phyloP scores from a whole-genome alignment of 2,329 filamentous ascomycete species.

The Penicillium concentricum region DNA sequence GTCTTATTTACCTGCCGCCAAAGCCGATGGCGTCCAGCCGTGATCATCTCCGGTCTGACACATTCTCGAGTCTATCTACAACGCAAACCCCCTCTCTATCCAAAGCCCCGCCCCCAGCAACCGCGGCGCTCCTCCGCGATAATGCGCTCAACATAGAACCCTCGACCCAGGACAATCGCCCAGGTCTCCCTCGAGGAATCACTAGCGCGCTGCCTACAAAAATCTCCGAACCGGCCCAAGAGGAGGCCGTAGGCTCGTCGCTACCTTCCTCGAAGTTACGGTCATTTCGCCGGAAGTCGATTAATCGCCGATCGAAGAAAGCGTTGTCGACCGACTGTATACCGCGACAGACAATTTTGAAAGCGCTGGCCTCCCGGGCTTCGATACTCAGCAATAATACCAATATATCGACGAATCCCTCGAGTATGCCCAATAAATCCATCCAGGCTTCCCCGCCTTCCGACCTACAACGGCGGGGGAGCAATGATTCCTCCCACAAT shows the following conservation, averaged over 20 bases:
- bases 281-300: conserved; percentile 35
- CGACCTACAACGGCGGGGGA: conserved; percentile 38
- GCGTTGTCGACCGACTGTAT: conserved; percentile 63
- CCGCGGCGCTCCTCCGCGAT: conserved; percentile 44
- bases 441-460: conserved; percentile 18
- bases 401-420: conserved; percentile 58
- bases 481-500: conserved; percentile 54
- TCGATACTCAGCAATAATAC: conserved; percentile 52
- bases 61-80: conserved; percentile 12
- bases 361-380: conserved; percentile 68
- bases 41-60: conserved; percentile 20
- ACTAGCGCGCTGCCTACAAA: conserved; percentile 17
- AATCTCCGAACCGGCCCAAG: conserved; percentile 21
- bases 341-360: conserved; percentile 78
- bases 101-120: conserved; percentile 26
- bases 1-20: conserved; percentile 22
- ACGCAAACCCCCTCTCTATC: conserved; percentile 15
- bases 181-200: conserved; percentile 29
- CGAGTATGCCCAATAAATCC: conserved; percentile 54
- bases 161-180: conserved; percentile 31
- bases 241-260: conserved; percentile 27
- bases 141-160: conserved; percentile 46
- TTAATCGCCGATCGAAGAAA: conserved; percentile 45
- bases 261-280: conserved; percentile 33
- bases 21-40: conserved; percentile 22